phyloP scores from a whole-genome alignment of 179 eudicot species.

The Pouteria campechiana region DNA sequence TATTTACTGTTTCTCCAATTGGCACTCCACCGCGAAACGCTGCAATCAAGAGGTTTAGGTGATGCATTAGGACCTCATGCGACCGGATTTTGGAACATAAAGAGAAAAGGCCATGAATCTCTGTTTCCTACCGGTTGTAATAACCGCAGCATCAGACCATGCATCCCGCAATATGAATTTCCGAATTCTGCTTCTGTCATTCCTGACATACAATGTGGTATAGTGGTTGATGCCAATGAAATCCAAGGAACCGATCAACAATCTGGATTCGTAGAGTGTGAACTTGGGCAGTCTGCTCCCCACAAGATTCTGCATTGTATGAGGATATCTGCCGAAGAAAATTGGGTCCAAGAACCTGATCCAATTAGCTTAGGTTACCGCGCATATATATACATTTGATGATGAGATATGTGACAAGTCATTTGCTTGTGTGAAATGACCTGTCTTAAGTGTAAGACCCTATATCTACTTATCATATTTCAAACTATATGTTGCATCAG shows the following conservation, averaged over 20 bases:
- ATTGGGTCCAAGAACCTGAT: slow-evolving; percentile 94
- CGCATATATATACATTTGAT: background rate
- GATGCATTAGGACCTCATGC: too few relatives aligned
- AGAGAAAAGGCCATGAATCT: background rate
- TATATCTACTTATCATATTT: too few relatives aligned
- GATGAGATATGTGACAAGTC: background rate
- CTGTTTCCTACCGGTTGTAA: slow-evolving; percentile 52
- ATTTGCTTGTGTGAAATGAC: background rate
- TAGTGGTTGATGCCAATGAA: slow-evolving; percentile 88
- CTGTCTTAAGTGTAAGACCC: background rate
- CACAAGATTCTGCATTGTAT: slow-evolving; percentile 66
- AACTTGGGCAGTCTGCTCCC: slow-evolving; percentile 63
- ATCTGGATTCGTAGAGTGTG: slow-evolving; percentile 24
- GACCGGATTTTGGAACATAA: too few relatives aligned
- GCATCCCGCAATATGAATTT: slow-evolving; percentile 74
- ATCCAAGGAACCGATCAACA: slow-evolving; percentile 50
- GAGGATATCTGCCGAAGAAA: slow-evolving; percentile 63
- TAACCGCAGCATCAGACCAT: slow-evolving; percentile 53
- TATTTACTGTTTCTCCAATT: slow-evolving; percentile 76
- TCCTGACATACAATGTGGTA: slow-evolving; percentile 71
- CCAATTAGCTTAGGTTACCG: slow-evolving; percentile 8
- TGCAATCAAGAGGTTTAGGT: slow-evolving; percentile 10
- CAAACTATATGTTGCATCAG: too few relatives aligned
- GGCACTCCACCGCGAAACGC: slow-evolving; percentile 64
- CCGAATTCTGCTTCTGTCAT: slow-evolving; percentile 54